Evolutionary conservation across 306 rosid species (phyloP).

Genomic region (Cucurbita maxima): DNA sequence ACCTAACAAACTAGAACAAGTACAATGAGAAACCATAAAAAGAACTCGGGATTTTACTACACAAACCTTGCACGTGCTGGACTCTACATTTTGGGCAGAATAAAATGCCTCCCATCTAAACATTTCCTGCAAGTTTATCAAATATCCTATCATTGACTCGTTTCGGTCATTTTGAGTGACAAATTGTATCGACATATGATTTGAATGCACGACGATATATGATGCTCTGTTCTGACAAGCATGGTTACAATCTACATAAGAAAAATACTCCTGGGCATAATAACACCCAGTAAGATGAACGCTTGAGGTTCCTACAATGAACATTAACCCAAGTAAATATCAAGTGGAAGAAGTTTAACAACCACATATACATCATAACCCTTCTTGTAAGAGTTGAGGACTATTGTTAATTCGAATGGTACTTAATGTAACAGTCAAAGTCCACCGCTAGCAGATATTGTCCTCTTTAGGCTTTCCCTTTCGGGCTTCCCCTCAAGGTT

Average conservation of each 20-base stretch:
- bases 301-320: not conserved
- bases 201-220: not conserved
- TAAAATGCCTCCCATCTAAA: slow-evolving; percentile 45
- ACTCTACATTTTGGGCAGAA: slow-evolving; percentile 13
- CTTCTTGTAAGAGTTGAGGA: not conserved
- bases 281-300: not conserved
- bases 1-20: not conserved
- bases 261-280: not conserved
- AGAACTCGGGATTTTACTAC: not conserved
- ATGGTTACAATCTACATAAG: not conserved
- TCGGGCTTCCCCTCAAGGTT: no score
- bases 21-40: not conserved
- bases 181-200: not conserved
- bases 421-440: no score
- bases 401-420: not conserved
- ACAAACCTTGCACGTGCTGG: slow-evolving; percentile 55
- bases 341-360: not conserved
- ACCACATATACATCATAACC: not conserved
- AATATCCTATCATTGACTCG: not conserved
- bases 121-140: slow-evolving; percentile 37
- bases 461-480: no score
- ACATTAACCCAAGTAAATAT: not conserved
- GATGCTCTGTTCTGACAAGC: not conserved
- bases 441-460: no score
- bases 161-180: not conserved